These are phyloP conservation scores for Neltuma alba DNA, from an alignment of 306 rosid genomes.

Conservation along the genomic window DNA sequence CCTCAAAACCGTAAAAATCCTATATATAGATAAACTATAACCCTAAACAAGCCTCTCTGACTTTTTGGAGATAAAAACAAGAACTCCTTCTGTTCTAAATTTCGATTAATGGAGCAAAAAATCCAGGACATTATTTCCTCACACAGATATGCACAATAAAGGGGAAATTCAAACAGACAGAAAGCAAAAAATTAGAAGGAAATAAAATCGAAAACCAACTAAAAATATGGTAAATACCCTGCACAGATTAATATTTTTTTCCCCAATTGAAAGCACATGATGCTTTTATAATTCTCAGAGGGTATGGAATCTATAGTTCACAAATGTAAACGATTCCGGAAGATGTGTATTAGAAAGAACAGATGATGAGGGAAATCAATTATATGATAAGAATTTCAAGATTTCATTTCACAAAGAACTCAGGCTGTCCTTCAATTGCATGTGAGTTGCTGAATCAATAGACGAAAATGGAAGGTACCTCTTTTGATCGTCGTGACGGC, in stretches of 20 bases:
- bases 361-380: background rate
- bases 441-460: background rate
- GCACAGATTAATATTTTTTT: background rate
- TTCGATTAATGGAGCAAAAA: background rate
- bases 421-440: background rate
- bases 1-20: background rate
- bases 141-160: background rate
- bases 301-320: background rate
- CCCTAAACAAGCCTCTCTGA: background rate
- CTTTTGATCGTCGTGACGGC: constrained; percentile 94
- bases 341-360: background rate
- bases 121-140: background rate
- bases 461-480: constrained; percentile 43
- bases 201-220: background rate
- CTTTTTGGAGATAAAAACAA: background rate
- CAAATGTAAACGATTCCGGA: background rate
- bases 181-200: background rate
- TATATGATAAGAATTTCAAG: background rate
- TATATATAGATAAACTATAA: background rate
- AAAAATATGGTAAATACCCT: background rate
- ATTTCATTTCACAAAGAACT: background rate
- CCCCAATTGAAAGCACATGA: background rate
- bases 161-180: background rate
- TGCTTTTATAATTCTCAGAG: background rate
- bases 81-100: background rate